These are phyloP conservation scores for Sugiyamaella sp. DNA, from an alignment of 1,139 yeast species.

Conservation along the genomic window DNA sequence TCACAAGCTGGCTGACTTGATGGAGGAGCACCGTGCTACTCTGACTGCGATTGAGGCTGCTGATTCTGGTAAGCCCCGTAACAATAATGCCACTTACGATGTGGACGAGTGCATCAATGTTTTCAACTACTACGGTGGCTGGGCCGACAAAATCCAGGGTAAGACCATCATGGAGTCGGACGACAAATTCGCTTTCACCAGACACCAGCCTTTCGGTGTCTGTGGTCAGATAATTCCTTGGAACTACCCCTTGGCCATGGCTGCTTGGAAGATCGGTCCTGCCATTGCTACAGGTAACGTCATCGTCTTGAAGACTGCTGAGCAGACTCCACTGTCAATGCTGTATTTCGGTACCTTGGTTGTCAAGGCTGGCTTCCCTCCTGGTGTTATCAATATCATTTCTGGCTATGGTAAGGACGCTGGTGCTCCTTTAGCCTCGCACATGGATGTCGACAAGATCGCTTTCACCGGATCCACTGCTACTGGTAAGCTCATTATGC, in stretches of 20 bases:
- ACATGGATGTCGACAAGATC: constrained; percentile 71
- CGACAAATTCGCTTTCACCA: constrained; percentile 61
- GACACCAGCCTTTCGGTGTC: constrained; percentile 79
- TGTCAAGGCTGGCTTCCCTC: constrained; percentile 75
- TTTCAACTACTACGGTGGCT: constrained; percentile 68
- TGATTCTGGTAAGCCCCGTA: constrained; percentile 58
- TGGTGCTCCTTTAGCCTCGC: constrained; percentile 73
- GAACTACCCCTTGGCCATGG: constrained; percentile 86
- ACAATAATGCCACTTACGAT: constrained; percentile 55
- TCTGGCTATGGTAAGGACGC: constrained; percentile 73
- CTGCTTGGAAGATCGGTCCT: constrained; percentile 75
- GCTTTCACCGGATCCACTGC: constrained; percentile 89
- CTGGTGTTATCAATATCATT: constrained; percentile 76
- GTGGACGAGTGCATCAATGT: constrained; percentile 58
- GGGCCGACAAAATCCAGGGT: constrained; percentile 72
- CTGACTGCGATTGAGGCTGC: constrained; percentile 59
- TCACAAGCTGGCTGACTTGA: constrained; percentile 53
- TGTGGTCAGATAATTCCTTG: constrained; percentile 91
- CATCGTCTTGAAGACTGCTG: constrained; percentile 74
- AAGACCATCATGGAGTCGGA: constrained; percentile 66
- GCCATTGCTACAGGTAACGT: constrained; percentile 82
- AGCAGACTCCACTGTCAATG: constrained; percentile 78
- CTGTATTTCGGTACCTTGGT: constrained; percentile 63
- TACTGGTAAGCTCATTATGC: constrained; percentile 73
- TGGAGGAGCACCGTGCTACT: constrained; percentile 52